Percentiles rank a stretch among this genome's conserved stretches.
These are phyloP conservation scores for Diplosphaera chodatii DNA, from an alignment of 139 green algal species.

Conservation along the genomic window DNA sequence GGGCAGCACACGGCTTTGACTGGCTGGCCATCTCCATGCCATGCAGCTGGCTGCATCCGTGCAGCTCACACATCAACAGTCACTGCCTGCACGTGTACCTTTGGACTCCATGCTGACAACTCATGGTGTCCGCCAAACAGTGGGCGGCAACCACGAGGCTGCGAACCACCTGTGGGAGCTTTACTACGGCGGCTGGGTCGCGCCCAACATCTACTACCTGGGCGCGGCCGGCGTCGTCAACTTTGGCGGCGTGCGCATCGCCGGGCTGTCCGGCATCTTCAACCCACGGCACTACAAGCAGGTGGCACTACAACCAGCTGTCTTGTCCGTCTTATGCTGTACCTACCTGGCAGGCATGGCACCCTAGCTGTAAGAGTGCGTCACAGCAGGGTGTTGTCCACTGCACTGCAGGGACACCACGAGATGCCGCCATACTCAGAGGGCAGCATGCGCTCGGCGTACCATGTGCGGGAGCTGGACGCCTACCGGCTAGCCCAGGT, in stretches of 20 bases:
- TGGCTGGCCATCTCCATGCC: too few relatives aligned
- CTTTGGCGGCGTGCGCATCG: constrained; percentile 95
- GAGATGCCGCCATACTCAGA: constrained; percentile 80
- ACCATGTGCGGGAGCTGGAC: constrained; percentile 87
- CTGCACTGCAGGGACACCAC: constrained; percentile 54
- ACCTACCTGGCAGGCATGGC: too few relatives aligned
- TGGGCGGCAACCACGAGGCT: constrained; percentile 98
- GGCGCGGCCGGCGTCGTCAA: constrained; percentile 80
- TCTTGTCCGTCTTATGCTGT: neutral
- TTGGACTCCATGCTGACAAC: neutral
- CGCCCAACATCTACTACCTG: constrained; percentile 95
- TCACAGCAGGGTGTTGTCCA: too few relatives aligned
- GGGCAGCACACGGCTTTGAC: too few relatives aligned
- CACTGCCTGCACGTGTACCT: constrained; percentile 5
- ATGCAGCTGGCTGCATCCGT: too few relatives aligned
- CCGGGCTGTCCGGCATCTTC: constrained; percentile 92
- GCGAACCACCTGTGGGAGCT: constrained; percentile 94
- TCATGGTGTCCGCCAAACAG: constrained; percentile 27
- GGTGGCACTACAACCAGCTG: constrained; percentile 78
- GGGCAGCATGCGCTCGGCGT: constrained; percentile 70
- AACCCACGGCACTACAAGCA: constrained; percentile 50
- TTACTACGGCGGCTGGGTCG: constrained; percentile 92
- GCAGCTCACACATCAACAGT: too few relatives aligned
- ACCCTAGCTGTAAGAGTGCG: too few relatives aligned
- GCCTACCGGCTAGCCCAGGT: constrained; percentile 59